phyloP scores from a whole-genome alignment of 225 moss, liverwort and hornwort genomes.

The Sphagnum contortum region DNA sequence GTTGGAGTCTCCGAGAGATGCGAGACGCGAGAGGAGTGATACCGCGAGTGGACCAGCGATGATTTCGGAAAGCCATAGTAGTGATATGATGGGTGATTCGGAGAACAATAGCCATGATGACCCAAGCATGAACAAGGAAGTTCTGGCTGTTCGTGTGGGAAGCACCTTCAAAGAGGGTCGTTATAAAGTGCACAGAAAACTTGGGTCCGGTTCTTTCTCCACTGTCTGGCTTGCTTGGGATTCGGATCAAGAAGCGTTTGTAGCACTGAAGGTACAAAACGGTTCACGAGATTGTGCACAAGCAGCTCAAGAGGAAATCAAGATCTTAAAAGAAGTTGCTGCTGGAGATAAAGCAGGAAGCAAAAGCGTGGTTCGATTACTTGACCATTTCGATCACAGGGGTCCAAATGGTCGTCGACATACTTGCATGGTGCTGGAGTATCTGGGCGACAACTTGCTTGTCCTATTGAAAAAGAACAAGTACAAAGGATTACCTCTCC shows the following conservation, averaged over 20 bases:
- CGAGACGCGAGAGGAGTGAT: too few species aligned
- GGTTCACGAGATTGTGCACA: slow-evolving; percentile 24
- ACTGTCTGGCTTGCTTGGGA: slow-evolving; percentile 32
- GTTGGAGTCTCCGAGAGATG: too few species aligned
- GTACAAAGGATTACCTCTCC: slow-evolving; percentile 56
- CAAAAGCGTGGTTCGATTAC: slow-evolving; percentile 2
- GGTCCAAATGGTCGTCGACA: slow-evolving; percentile 19
- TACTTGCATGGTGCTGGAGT: slow-evolving; percentile 85
- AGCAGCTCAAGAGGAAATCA: slow-evolving; percentile 31
- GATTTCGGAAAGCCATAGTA: slow-evolving; percentile 12
- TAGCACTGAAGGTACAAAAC: slow-evolving; percentile 41
- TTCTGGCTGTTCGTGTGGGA: slow-evolving; percentile 13
- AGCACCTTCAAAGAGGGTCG: slow-evolving; percentile 13
- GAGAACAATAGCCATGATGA: slow-evolving; percentile 1
- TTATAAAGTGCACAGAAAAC: slow-evolving; percentile 24
- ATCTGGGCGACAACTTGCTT: slow-evolving; percentile 72
- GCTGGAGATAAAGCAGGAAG: not conserved
- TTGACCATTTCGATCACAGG: slow-evolving; percentile 60
- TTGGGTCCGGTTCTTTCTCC: slow-evolving; percentile 31
- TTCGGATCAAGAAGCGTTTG: slow-evolving; percentile 11
- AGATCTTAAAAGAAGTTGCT: slow-evolving; percentile 24
- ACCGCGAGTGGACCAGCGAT: too few species aligned
- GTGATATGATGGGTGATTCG: slow-evolving; percentile 7
- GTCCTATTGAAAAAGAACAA: slow-evolving; percentile 60
- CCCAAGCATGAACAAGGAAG: slow-evolving; percentile 15